phyloP scores from a whole-genome alignment of 108 stramenopile species.

The Nitzschia palea region DNA sequence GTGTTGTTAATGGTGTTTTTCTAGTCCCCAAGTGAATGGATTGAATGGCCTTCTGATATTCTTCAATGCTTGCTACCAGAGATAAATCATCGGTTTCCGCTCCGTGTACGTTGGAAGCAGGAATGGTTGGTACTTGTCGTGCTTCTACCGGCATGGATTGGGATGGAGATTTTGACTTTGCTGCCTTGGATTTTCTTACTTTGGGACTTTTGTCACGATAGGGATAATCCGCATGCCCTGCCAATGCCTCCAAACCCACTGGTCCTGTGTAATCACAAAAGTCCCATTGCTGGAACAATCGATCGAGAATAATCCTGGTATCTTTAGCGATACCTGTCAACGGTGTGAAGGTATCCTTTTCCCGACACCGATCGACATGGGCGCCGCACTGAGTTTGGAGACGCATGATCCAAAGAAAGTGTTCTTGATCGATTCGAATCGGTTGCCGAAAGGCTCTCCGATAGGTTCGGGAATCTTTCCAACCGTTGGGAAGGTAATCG shows the following conservation, averaged over 20 bases:
- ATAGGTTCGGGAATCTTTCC: constrained; percentile 8
- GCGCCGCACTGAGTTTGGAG: constrained; percentile 18
- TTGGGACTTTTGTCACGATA: not conserved
- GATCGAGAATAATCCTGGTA: constrained; percentile 20
- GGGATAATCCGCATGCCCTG: constrained; percentile 34
- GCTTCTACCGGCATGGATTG: not conserved
- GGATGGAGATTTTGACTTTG: not conserved
- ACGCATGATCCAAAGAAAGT: constrained; percentile 21
- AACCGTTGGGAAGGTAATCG: constrained; percentile 20
- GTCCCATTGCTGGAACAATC: constrained; percentile 18
- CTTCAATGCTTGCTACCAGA: not conserved
- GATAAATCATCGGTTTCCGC: not conserved
- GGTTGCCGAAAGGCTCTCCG: constrained; percentile 33
- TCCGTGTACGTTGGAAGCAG: not conserved
- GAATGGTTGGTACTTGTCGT: not conserved
- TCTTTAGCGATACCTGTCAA: constrained; percentile 22
- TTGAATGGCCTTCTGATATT: not conserved
- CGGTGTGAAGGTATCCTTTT: not conserved
- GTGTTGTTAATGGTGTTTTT: not conserved
- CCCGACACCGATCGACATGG: not conserved
- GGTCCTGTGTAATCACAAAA: constrained; percentile 50
- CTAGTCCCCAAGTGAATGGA: not conserved
- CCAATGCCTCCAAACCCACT: constrained; percentile 38
- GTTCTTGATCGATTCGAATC: constrained; percentile 36
- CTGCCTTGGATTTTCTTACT: not conserved